Evolutionary conservation across 768 basidiomycete genomes (phyloP).

Genomic region (Rhodotorula graminis): DNA sequence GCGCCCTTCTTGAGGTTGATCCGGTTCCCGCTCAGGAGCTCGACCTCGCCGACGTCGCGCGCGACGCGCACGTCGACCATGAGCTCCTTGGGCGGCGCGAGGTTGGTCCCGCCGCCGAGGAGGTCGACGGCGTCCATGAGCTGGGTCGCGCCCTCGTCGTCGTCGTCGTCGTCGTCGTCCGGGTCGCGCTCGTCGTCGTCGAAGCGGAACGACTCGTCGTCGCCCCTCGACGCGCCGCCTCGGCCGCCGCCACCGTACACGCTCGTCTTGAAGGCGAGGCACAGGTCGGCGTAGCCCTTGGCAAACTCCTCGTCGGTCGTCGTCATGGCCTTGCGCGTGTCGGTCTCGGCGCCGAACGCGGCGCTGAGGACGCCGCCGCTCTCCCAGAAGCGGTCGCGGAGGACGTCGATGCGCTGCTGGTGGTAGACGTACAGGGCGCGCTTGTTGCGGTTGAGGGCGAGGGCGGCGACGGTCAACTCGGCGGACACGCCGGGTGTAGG

Average conservation of each 20-base stretch:
- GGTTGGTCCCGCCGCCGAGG: slow-evolving; percentile 43
- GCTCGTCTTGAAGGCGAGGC: slow-evolving; percentile 35
- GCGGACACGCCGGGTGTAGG: slow-evolving; percentile 23
- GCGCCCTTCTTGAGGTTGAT: slow-evolving; percentile 84
- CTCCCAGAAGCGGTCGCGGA: slow-evolving; percentile 84
- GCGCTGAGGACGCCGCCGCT: slow-evolving; percentile 81
- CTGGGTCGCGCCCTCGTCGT: slow-evolving; percentile 5
- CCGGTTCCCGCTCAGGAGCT: slow-evolving; percentile 78
- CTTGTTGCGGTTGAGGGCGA: slow-evolving; percentile 85
- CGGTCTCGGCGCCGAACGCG: slow-evolving; percentile 62
- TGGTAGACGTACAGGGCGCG: slow-evolving; percentile 95
- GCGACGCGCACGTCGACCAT: slow-evolving; percentile 82
- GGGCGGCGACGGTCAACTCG: slow-evolving; percentile 76
- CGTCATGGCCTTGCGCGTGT: slow-evolving; percentile 34
- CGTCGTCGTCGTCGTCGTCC: slow-evolving; percentile 19
- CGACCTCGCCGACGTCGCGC: slow-evolving; percentile 82
- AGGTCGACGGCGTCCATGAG: slow-evolving; percentile 60
- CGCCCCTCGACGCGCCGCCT: background rate
- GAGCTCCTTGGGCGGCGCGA: slow-evolving; percentile 73
- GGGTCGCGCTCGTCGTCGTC: slow-evolving; percentile 2
- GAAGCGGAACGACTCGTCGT: slow-evolving; percentile 3
- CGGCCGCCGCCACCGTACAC: slow-evolving; percentile 4
- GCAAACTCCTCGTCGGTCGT: slow-evolving; percentile 34
- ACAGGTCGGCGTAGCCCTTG: slow-evolving; percentile 36
- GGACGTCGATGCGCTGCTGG: slow-evolving; percentile 71